Percentiles rank a stretch among this genome's conserved stretches.
These are phyloP conservation scores for Neofusicoccum parvum DNA, from an alignment of 2,329 filamentous ascomycete genomes.

Conservation along the genomic window DNA sequence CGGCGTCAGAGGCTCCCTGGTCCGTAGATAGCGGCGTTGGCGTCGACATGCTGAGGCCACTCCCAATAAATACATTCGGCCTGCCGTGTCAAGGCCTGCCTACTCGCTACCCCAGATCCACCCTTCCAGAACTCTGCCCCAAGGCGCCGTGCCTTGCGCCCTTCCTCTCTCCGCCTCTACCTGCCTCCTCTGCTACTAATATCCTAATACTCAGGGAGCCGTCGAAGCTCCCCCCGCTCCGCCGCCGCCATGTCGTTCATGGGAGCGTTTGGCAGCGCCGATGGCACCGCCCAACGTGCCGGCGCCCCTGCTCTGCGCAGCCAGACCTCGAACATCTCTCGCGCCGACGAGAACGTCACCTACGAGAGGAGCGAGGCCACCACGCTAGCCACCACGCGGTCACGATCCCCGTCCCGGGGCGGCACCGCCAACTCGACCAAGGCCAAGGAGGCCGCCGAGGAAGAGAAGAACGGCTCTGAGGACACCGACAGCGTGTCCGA, in stretches of 20 bases:
- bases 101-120: slow-evolving; percentile 10
- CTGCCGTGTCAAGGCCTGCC: not conserved
- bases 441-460: slow-evolving; percentile 23
- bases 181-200: not conserved
- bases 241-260: slow-evolving; percentile 21
- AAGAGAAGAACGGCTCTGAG: slow-evolving; percentile 28
- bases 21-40: not conserved
- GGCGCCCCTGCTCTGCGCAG: not conserved
- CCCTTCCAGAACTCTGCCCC: not conserved
- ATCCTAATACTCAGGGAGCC: not conserved
- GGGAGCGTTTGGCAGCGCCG: slow-evolving; percentile 15
- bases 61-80: slow-evolving; percentile 18
- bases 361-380: slow-evolving; percentile 23
- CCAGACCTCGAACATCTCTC: not conserved
- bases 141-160: not conserved
- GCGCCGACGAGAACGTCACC: not conserved
- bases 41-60: not conserved
- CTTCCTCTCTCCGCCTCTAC: not conserved
- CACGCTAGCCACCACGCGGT: slow-evolving; percentile 19
- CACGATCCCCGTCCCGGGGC: slow-evolving; percentile 27
- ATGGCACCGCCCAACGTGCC: not conserved
- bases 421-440: slow-evolving; percentile 27
- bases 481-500: slow-evolving; percentile 29
- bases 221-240: not conserved
- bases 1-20: not conserved